Percentiles rank a stretch among this genome's conserved stretches.
These are phyloP conservation scores for Aurantiochytrium sp. DNA, from an alignment of 108 stramenopile genomes.

Conservation along the genomic window DNA sequence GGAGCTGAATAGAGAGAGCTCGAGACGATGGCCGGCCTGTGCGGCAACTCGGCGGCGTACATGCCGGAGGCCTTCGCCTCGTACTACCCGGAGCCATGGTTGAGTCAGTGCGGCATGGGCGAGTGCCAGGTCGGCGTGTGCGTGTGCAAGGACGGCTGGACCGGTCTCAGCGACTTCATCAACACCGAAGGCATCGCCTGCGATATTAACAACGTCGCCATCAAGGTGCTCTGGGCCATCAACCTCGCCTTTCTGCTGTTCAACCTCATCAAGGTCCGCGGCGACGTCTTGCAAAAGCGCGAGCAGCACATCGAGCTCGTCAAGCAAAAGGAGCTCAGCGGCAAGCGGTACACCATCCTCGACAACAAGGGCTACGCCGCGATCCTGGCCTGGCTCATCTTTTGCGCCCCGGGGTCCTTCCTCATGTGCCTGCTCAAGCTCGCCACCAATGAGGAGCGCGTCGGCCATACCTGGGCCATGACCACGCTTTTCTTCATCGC, in stretches of 20 bases:
- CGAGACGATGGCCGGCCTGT: background rate
- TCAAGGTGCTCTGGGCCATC: conserved; percentile 17
- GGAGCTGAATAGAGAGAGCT: background rate
- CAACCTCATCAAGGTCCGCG: background rate
- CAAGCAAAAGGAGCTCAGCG: background rate
- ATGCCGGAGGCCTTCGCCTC: background rate
- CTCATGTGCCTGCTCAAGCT: background rate
- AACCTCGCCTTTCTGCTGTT: background rate
- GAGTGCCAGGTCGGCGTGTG: background rate
- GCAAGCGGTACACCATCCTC: background rate
- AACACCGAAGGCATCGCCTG: background rate
- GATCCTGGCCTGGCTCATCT: background rate
- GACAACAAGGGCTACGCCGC: conserved; percentile 3
- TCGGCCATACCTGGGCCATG: background rate
- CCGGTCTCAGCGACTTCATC: background rate
- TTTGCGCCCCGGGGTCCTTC: background rate
- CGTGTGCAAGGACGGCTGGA: background rate
- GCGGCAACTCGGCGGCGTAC: background rate
- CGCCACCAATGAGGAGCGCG: background rate
- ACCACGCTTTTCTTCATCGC: background rate
- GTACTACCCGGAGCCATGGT: background rate
- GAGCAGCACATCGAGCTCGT: background rate
- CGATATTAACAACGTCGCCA: background rate
- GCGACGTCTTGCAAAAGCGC: background rate
- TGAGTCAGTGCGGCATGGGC: background rate